Conservation (phyloP, 768 basidiomycete species). For the Russula emetica region DNA sequence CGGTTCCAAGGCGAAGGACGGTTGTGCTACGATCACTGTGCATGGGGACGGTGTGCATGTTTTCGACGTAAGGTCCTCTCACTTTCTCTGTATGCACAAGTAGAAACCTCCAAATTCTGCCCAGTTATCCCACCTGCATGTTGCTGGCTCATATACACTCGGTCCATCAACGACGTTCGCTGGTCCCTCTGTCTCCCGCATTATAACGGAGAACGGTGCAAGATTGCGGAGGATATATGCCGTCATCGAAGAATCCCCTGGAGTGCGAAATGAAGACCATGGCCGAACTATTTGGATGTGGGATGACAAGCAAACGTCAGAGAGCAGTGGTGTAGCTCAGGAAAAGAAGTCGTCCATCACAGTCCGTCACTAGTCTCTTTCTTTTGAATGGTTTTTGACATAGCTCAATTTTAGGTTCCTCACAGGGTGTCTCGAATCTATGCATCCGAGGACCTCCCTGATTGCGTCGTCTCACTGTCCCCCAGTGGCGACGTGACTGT, state of each 20-base stretch:
- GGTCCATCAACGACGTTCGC: constrained; percentile 28
- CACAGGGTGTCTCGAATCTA: constrained; percentile 41
- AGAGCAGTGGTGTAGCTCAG: constrained; percentile 37
- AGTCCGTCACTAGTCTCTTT: constrained; percentile 8
- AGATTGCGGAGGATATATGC: constrained; percentile 25
- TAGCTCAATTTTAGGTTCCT: constrained; percentile 38
- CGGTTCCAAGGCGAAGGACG: constrained; percentile 38
- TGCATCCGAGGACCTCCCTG: constrained; percentile 32
- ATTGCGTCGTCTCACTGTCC: constrained; percentile 36
- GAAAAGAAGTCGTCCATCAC: constrained; percentile 46
- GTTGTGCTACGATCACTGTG: constrained; percentile 61
- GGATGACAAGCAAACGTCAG: constrained; percentile 30
- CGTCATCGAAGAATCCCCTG: constrained; percentile 11
- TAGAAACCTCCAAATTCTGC: not conserved
- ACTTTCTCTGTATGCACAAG: not conserved
- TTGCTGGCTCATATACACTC: constrained; percentile 22
- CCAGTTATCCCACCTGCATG: constrained; percentile 24
- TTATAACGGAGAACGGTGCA: constrained; percentile 8
- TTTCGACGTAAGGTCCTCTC: constrained; percentile 52
- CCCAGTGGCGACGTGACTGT: constrained; percentile 36
- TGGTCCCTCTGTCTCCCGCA: constrained; percentile 26
- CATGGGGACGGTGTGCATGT: constrained; percentile 75
- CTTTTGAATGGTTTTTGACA: constrained; percentile 10
- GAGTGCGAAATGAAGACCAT: constrained; percentile 12
- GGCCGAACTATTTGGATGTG: constrained; percentile 27